Base-by-base conservation (phyloP, 805 yeast species). In the Myxozyma kluyveri region DNA sequence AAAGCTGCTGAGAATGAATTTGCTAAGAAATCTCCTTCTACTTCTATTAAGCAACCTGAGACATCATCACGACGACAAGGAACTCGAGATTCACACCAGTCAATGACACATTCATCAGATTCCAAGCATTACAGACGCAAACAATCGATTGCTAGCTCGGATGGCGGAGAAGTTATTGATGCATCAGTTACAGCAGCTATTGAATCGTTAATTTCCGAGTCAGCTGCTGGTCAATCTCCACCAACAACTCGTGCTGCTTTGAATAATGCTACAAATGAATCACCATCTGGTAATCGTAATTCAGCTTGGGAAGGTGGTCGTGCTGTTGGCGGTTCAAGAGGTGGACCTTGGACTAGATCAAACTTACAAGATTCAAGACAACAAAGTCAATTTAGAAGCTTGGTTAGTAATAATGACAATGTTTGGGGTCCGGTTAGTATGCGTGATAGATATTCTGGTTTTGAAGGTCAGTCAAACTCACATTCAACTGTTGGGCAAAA, bases 351-450 rank as follows among this genome's bases (percentile, higher is more conserved):
- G 21, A 31, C 9, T 19, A 51, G 52, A 33, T 42, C 39, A 12
- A 48, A 44, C 12, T 29, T 42, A 19, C 38, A 38, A 27, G 52
- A 48, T 37, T 38, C 38, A 2, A 3, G 43, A 3, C 45, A 41
- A 19, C 46, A 43, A 7, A 41, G 36, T n/a, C 44, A 50, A 29
- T 47, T 47, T 21, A 41, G 56, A 23, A 29, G 51, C 26, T 36
- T 54, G 18, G 53, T 45, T 14, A 44, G 51, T 21, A 46, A 26
- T 14, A 40, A 36, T 17, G 57, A 52, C 35, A 56, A 48, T 26
- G 60, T 56, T 7, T 56, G 60, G 60, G 60, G 57, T 3, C 60
- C 60, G 3, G 54, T 55, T n/a, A 57, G 60, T 5, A 48, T 54
- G 18, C 24, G 48, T 36, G 46, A 51, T 29, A 26, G 57, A 37